Evolutionary conservation across 257 asterid genomes (phyloP), one percentile per base, ranked within the genome.

Genomic region (Salvia hispanica): DNA sequence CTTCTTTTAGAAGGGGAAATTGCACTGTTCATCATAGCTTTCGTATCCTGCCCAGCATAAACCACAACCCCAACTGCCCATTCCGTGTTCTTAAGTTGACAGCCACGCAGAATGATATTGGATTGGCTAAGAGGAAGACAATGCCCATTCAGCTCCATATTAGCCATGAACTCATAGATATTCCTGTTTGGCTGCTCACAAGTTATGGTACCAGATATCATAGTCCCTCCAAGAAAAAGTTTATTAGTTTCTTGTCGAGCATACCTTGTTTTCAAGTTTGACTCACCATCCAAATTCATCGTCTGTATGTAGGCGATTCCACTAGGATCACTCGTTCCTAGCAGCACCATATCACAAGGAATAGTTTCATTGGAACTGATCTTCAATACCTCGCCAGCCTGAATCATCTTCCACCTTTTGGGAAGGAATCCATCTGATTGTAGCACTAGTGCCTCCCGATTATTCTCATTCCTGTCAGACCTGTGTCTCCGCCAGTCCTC

Each of bases 401-500:
- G 84, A 58, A 94, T 86, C 55, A 75, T 76, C 74, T 94, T 91
- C 99, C 99, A 91, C 77, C 82, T 77, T 76, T 85, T 88, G 59
- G 79, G 84, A 71, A 53, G 62, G 71, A 86, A 90, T 58, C 81
- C 83, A 60, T 85, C 88, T 37, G 79, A 72, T 69, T 88, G 95
- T 14, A 85, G 84, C 77, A 94, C 95, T 56, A 86, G 64, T 69
- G 92, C 86, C 81, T 91, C 99, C 60, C 97, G 85, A 68, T 94
- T 88, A 77, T 94, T 94, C 83, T 94, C 99, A 64, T 94, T 94
- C 86, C 92, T 84, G 70, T 94, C 99, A 47, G 97, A 94, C 78
- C 99, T 83, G 87, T 94, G 99, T 62, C 99, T 84, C 76, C 99
- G 83, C 99, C 97, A 94, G 78, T 94, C 99, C 83, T 93, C 97